phyloP scores from a whole-genome alignment of 371 early-diverging fungal species.

The Apophysomyces sp. region DNA sequence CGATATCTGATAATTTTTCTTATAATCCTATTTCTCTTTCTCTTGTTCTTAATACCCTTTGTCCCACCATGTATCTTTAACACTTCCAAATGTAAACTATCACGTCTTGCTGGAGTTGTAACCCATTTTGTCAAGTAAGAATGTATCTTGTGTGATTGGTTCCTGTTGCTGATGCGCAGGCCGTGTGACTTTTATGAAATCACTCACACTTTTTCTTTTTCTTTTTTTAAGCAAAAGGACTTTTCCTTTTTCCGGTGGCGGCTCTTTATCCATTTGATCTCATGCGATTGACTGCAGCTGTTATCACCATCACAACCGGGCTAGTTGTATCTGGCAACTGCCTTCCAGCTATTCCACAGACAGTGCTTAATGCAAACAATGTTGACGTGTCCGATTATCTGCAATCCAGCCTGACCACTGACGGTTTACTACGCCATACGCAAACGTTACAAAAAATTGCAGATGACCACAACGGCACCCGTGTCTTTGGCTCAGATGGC shows the following conservation, averaged over 20 bases:
- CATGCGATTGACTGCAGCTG: background rate
- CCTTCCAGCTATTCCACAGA: background rate
- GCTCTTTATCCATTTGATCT: background rate
- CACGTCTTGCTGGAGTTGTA: background rate
- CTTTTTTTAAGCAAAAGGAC: background rate
- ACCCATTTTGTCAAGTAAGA: background rate
- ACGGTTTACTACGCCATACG: background rate
- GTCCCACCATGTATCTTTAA: background rate
- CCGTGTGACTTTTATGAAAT: background rate
- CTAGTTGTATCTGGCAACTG: background rate
- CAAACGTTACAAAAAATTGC: background rate
- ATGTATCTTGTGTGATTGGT: slow-evolving; percentile 1
- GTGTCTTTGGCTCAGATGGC: background rate
- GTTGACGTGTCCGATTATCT: background rate
- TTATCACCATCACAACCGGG: slow-evolving; percentile 2
- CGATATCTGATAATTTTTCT: background rate
- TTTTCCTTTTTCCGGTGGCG: slow-evolving; percentile 1
- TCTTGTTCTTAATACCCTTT: slow-evolving; percentile 1
- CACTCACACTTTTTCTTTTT: background rate
- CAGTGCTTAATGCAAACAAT: background rate
- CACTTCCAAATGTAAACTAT: background rate
- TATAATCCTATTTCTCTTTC: background rate
- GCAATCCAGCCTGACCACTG: background rate
- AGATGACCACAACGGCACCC: background rate
- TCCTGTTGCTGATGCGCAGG: background rate